These are phyloP conservation scores for Globisporangium emineosum DNA, from an alignment of 352 stramenopile genomes.

Conservation along the genomic window DNA sequence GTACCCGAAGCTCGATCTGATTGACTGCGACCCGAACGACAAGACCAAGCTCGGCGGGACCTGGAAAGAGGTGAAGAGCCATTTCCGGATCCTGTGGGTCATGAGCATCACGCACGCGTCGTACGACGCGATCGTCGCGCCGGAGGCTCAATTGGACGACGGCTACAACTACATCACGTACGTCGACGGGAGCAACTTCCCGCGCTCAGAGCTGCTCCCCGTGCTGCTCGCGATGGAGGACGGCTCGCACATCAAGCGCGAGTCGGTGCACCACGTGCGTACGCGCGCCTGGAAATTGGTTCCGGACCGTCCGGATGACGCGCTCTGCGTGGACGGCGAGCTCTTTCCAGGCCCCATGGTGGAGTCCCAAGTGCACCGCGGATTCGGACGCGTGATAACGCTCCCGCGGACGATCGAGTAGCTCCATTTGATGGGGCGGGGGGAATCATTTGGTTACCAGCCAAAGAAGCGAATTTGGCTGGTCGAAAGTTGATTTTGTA, in stretches of 20 bases:
- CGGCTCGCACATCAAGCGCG: constrained; percentile 43
- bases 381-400: constrained; percentile 48
- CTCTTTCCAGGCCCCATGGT: constrained; percentile 41
- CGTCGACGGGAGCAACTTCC: constrained; percentile 31
- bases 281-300: constrained; percentile 59
- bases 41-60: constrained; percentile 16
- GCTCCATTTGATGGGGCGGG: no score
- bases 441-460: neutral
- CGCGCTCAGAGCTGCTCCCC: constrained; percentile 33
- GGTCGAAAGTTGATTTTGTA: neutral
- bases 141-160: constrained; percentile 46
- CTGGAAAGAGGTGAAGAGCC: constrained; percentile 47
- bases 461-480: neutral
- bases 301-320: constrained; percentile 32
- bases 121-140: constrained; percentile 45
- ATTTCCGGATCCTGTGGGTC: constrained; percentile 60
- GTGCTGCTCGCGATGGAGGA: constrained; percentile 54
- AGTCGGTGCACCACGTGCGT: constrained; percentile 39
- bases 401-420: constrained; percentile 15
- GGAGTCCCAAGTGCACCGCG: constrained; percentile 56
- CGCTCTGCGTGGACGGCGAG: constrained; percentile 65
- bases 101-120: constrained; percentile 64
- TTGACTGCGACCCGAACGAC: constrained; percentile 20
- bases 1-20: constrained; percentile 43
- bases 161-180: constrained; percentile 64